These are phyloP conservation scores for Clonostachys sp. DNA, from an alignment of 2,329 filamentous ascomycete genomes.

Conservation along the genomic window DNA sequence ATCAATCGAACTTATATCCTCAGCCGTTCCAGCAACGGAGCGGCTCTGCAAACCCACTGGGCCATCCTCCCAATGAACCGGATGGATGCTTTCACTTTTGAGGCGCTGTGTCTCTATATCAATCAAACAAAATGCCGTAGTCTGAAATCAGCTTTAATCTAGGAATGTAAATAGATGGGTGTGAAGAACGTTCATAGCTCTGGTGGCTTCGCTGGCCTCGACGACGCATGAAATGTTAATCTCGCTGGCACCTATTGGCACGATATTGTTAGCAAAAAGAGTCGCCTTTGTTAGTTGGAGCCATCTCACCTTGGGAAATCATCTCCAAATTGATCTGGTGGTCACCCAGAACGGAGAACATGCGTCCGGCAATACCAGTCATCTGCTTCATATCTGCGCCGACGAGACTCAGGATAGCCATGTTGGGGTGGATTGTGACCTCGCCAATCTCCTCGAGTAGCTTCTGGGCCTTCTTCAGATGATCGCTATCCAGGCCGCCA, in stretches of 20 bases:
- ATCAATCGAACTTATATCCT: too few relatives aligned
- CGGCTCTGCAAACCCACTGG: too few relatives aligned
- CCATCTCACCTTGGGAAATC: constrained; percentile 84
- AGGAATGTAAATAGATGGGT: constrained; percentile 96
- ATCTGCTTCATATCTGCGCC: constrained; percentile 98
- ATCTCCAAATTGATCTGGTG: constrained; percentile 97
- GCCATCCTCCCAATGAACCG: too few relatives aligned
- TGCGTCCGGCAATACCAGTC: constrained; percentile 85
- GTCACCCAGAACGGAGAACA: constrained; percentile 93
- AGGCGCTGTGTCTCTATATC: too few relatives aligned
- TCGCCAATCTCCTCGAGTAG: constrained; percentile 80
- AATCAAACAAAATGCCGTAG: too few relatives aligned
- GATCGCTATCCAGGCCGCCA: constrained; percentile 58
- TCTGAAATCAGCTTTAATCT: constrained; percentile 35
- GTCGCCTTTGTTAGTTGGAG: not conserved
- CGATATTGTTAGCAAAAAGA: constrained; percentile 1
- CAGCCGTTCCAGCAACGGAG: too few relatives aligned
- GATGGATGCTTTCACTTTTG: too few relatives aligned
- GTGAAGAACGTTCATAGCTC: constrained; percentile 93
- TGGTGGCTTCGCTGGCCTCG: constrained; percentile 81
- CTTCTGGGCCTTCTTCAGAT: constrained; percentile 62
- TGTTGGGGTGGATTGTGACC: constrained; percentile 83
- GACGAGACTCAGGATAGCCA: constrained; percentile 94
- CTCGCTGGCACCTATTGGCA: constrained; percentile 78
- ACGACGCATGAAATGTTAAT: constrained; percentile 99